Base-by-base conservation (phyloP, 305 asterid genomes). In the Nicotiana rustica region DNA sequence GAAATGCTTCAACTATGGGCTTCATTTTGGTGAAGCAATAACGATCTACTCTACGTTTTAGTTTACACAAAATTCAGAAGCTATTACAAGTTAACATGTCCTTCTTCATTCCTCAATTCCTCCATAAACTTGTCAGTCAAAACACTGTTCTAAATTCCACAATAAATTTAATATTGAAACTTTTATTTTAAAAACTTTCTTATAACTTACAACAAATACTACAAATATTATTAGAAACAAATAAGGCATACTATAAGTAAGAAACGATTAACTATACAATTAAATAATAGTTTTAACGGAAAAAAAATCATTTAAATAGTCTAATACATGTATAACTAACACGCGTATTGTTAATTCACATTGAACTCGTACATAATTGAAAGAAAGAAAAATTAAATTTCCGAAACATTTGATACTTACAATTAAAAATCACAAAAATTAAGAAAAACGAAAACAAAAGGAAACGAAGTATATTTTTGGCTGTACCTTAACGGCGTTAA, bases 401-500 rank as follows among this genome's bases (percentile, higher is more conserved):
- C 1, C 7, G 35, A 17, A 67, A 35, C 1, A 67, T 33, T 33
- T 10, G 6, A n/a, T n/a, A 33, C 36, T 33, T 33, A 4, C n/a
- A 69, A 4, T 13, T 1, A 35, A 10, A 68, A 69, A 10, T 69
- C n/a, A 69, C 33, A 68, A 36, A 36, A 36, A 68, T n/a, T 14
- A 68, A 67, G 47, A n/a, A 18, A 25, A 61, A 3, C 14, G 80
- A 21, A 25, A 60, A 4, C 56, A 82, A 21, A 25, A 6, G 49
- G 49, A 41, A 13, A 38, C 18, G 7, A 41, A 52, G 69, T 17
- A 14, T 75, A 36, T 70, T 9, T 44, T 75, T 75, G 49, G 71
- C 8, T 41, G 41, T 82, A 95, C 97, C 98, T 92, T 93, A 14
- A 91, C 82, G 84, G 94, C 91, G 85, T 86, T 85, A 69, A 78